phyloP scores from a whole-genome alignment of 805 yeast species.

The Wickerhamomyces tratensis region DNA sequence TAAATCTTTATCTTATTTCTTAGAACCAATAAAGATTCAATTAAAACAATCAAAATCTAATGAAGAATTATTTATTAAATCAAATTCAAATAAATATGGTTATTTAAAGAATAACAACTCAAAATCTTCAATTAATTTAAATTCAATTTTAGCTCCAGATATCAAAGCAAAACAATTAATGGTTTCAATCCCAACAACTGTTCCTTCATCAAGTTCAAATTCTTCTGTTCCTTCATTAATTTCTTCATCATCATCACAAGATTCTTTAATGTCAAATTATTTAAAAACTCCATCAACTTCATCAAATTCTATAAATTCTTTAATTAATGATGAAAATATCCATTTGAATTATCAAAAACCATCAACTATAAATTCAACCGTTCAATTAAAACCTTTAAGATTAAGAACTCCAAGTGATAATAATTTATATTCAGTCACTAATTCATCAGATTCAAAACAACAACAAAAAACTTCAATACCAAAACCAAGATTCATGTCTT shows the following conservation, averaged over 20 bases:
- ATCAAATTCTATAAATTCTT: constrained; percentile 5
- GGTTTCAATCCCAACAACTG: neutral
- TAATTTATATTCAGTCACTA: neutral
- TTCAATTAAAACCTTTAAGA: constrained; percentile 11
- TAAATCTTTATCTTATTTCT: constrained; percentile 62
- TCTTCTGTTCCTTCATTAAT: constrained; percentile 29
- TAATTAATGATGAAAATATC: neutral
- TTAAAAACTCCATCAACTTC: constrained; percentile 17
- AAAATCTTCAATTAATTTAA: constrained; percentile 9
- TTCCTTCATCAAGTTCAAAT: constrained; percentile 15
- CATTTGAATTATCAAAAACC: neutral
- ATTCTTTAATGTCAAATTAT: constrained; percentile 20
- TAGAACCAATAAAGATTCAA: constrained; percentile 55
- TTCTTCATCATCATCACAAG: constrained; percentile 27
- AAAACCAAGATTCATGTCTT: constrained; percentile 4
- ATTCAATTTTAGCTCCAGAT: constrained; percentile 15
- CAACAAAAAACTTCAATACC: neutral
- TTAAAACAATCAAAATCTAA: constrained; percentile 8
- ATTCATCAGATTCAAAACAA: neutral
- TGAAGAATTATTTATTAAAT: too few species aligned
- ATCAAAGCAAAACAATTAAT: neutral
- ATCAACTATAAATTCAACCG: too few species aligned
- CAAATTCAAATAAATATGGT: neutral
- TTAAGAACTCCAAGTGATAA: constrained; percentile 13
- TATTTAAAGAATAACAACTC: constrained; percentile 7